Evolutionary conservation across 2,329 filamentous ascomycete genomes (phyloP), one percentile per base, ranked within the genome.

Genomic region (Lasiodiplodia citricola): DNA sequence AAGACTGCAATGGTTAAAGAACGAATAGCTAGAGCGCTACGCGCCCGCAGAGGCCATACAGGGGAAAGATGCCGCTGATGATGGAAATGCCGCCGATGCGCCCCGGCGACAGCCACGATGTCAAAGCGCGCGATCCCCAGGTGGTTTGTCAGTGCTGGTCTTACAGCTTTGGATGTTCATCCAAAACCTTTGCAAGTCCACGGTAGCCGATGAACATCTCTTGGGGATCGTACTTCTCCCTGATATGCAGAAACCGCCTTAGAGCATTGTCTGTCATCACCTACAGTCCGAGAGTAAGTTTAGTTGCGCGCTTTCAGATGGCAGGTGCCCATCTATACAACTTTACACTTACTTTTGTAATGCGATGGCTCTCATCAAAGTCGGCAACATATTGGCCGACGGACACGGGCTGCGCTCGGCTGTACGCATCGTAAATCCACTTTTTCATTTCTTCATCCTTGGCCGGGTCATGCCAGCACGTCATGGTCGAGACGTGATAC

Each of bases 341-440:
- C 2, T 10, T 10, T 35, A 35, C 38, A 67, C 68, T 62, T 38
- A 69, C 68, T 13, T 67, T 69, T 7, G 68, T 56, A 16, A 51
- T 57, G 23, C 63, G 47, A 25, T 56, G 50, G 18, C n/a, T 65
- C 23, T 57, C 54, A 35, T 71, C 67, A 57, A 64, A 71, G 44
- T 72, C 71, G 11, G 71, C 71, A 13, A 71, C 52, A 68, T 72
- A 72, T 37, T 69, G 70, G 11, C 71, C 71, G 38, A 65, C 68
- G 7, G 58, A 58, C 7, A 70, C 68, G 11, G 28, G 44, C 18
- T 65, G 37, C 7, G 65, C 66, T 37, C 51, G 25, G 16, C 16
- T 50, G 35, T 67, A 71, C 11, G 21, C 38, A 21, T 70, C 58
- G 35, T 47, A n/a, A 31, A 70, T 70, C 37, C 57, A 58, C 51